phyloP scores from a whole-genome alignment of 1,284 basidiomycete species.

The Xerocomus nothofagi region DNA sequence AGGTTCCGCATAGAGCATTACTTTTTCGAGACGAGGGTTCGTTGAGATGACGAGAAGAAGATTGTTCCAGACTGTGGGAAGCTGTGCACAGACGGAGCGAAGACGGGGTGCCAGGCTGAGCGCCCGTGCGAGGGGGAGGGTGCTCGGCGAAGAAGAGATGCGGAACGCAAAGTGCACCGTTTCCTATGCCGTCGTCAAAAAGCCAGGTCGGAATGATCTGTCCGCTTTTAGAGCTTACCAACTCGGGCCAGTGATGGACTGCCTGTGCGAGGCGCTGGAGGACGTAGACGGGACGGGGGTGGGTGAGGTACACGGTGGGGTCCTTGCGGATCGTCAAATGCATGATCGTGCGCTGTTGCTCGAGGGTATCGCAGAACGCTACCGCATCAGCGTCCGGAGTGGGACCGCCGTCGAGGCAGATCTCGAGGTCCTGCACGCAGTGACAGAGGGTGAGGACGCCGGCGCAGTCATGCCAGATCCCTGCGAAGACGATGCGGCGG shows the following conservation, averaged over 20 bases:
- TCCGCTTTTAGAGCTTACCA: slow-evolving; percentile 37
- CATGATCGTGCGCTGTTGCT: slow-evolving; percentile 33
- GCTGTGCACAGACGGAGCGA: slow-evolving; percentile 43
- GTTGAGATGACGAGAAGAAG: slow-evolving; percentile 43
- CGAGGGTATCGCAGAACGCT: slow-evolving; percentile 44
- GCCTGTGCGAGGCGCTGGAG: slow-evolving; percentile 46
- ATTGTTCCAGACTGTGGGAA: slow-evolving; percentile 51
- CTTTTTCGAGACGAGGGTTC: slow-evolving; percentile 43
- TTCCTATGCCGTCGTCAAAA: slow-evolving; percentile 22
- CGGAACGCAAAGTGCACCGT: slow-evolving; percentile 25
- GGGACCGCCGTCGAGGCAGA: slow-evolving; percentile 43
- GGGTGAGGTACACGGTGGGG: slow-evolving; percentile 50
- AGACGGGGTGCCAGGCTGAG: slow-evolving; percentile 40
- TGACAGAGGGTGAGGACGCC: slow-evolving; percentile 35
- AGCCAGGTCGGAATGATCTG: not conserved
- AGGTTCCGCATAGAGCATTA: slow-evolving; percentile 39
- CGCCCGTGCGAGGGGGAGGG: slow-evolving; percentile 28
- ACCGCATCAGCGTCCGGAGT: slow-evolving; percentile 32
- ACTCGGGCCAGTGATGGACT: slow-evolving; percentile 41
- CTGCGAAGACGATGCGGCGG: slow-evolving; percentile 39
- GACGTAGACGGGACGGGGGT: slow-evolving; percentile 43
- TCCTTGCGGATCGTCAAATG: slow-evolving; percentile 53
- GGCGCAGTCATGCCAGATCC: slow-evolving; percentile 30
- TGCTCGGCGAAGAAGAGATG: slow-evolving; percentile 15
- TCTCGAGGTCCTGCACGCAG: slow-evolving; percentile 40